These are phyloP conservation scores for Tephrocybe sp. DNA, from an alignment of 768 basidiomycete genomes.

Conservation along the genomic window DNA sequence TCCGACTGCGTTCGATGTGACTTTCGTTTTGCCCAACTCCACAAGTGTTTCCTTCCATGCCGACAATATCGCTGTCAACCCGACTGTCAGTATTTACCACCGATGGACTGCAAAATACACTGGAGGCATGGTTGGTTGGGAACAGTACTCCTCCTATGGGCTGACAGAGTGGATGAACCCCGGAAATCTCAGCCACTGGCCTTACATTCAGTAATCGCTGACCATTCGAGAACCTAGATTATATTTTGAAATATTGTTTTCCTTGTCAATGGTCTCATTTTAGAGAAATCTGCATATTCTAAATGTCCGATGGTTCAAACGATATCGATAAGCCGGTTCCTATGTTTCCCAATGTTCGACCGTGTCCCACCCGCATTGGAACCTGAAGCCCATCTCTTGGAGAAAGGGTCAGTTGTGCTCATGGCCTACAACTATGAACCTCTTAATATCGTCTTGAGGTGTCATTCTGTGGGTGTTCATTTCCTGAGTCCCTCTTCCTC, in stretches of 20 bases:
- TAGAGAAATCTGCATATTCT: too few species aligned
- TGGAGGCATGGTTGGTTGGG: conserved; percentile 7
- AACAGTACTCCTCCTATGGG: conserved; percentile 9
- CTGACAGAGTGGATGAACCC: conserved; percentile 17
- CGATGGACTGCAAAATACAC: conserved; percentile 14
- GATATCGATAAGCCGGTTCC: too few species aligned
- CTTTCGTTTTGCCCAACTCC: conserved; percentile 6
- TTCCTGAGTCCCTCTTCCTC: too few species aligned
- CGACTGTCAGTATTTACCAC: conserved; percentile 13
- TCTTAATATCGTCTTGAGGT: too few species aligned
- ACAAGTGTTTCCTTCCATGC: conserved; percentile 14
- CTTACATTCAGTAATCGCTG: conserved; percentile 31
- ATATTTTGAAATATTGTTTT: neutral
- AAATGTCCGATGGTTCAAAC: too few species aligned
- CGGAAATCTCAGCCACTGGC: conserved; percentile 11
- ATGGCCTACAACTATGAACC: too few species aligned
- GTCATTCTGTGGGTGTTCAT: too few species aligned
- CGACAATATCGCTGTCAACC: conserved; percentile 13
- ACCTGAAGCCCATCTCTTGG: too few species aligned
- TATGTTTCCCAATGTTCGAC: too few species aligned
- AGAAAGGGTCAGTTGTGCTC: too few species aligned
- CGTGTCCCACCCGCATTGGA: too few species aligned
- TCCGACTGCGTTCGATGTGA: conserved; percentile 13
- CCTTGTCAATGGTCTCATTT: too few species aligned
- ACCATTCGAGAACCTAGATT: neutral